Evolutionary conservation across 495 filamentous ascomycete genomes (phyloP), one percentile per base, ranked within the genome.

Genomic region (Xylaria bambusicola): DNA sequence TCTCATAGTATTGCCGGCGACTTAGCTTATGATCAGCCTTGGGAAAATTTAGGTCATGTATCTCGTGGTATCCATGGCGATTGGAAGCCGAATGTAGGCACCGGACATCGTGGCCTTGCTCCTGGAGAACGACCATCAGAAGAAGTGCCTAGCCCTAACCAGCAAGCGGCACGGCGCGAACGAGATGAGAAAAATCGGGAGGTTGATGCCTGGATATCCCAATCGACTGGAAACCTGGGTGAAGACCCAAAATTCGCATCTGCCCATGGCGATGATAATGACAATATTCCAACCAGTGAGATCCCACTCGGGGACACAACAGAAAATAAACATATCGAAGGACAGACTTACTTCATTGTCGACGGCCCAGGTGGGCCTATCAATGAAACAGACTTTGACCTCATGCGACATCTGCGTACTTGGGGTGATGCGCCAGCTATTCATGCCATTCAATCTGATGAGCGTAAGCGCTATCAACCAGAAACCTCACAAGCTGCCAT

Each of bases 401-500:
- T 81, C 24, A 78, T 83, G 66, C 70, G 68, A 18, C 67, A 72
- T 29, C 66, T 75, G 48, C 74, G 75, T 26, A 75, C 76, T 29
- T 84, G 78, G 79, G 74, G 65, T 9, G 77, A 80, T 60, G 70
- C 71, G 4, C 79, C 82, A 4, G 47, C 72, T 7, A 60, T 76
- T 12, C 77, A 76, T 42, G 58, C 68, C 12, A 81, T 82, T 55
- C 64, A 73, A 15, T 68, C 73, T 1, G 53, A 20, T 1, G 53
- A 20, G n/a, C 58, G 53, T 23, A 49, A 48, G n/a, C 58, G 42
- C 27, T 73, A 72, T 42, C 79, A 82, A 49, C 81, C 82, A n/a
- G 48, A 66, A 24, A 83, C 74, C 17, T 74, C 82, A 3, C 75
- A 82, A 27, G 79, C 72, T 18, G 82, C 81, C n/a, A 85, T 85